A percentile compares a stretch with the other conserved stretches of the same genome.
Conservation (phyloP, 352 stramenopile species). For the Phytophthora uliginosa region DNA sequence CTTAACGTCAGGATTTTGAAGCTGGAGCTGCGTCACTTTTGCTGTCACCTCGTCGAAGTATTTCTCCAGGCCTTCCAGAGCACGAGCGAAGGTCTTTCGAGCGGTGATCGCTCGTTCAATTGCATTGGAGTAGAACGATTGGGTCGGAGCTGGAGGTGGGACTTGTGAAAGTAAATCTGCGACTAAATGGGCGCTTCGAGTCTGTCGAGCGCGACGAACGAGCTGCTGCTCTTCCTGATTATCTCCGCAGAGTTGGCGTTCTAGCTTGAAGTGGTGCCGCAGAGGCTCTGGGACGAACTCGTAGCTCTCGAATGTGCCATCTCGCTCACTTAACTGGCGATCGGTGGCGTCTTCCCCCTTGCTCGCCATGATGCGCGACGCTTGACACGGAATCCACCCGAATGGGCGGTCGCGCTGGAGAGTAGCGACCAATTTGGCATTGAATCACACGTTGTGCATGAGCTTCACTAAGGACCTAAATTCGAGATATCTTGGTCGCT, state of each 20-base stretch:
- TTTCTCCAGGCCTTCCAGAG: conserved; percentile 43
- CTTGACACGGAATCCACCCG: conserved; percentile 5
- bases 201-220: conserved; percentile 51
- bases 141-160: conserved; percentile 2
- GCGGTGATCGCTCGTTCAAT: conserved; percentile 66
- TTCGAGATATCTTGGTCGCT: conserved; percentile 39
- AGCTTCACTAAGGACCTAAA: too few species aligned
- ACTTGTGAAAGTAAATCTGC: conserved; percentile 29
- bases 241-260: conserved; percentile 5
- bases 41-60: conserved; percentile 49
- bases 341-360: background rate
- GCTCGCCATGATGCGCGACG: conserved; percentile 20
- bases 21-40: conserved; percentile 38
- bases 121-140: conserved; percentile 57
- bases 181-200: conserved; percentile 66
- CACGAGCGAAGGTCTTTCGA: conserved; percentile 62
- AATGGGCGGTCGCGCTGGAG: background rate
- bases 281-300: conserved; percentile 53
- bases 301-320: conserved; percentile 34
- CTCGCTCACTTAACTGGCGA: background rate
- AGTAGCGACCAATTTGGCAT: background rate
- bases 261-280: conserved; percentile 65
- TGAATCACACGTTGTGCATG: too few species aligned
- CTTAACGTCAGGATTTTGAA: conserved; percentile 19
- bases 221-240: conserved; percentile 14